Base-by-base conservation (phyloP, 257 asterid genomes). In the Penstemon barbatus region DNA sequence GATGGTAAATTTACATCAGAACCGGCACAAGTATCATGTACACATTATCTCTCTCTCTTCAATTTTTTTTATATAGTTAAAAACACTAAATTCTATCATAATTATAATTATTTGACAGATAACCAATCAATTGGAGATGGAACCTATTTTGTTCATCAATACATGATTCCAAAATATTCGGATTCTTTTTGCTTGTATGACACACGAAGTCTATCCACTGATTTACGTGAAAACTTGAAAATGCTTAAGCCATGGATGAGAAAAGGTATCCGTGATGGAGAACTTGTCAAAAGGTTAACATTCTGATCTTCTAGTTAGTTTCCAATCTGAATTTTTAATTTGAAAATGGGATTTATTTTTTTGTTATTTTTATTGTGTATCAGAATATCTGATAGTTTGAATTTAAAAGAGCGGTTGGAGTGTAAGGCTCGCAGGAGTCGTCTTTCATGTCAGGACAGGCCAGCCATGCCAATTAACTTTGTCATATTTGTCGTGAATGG, bases 11-110 rank as follows among this genome's bases (percentile, higher is more conserved):
- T 77, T 70, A 65, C 63, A 68, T 77, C 98, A 33, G 81, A 75
- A 65, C 85, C 95, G 73, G 97, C 98, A 7, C 96, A 86, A 84
- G 91, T 84, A 45, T 87, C 95, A 33, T 69, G 98, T 85, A 83
- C 5, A 53, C 59, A 25, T 18, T 45, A 18, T 74, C 56, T 15
- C 60, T 36, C 65, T 25, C 19, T 60, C 4, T 68, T 57, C 41
- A 15, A 44, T 7, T 66, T 3, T 50, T 13, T 40, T 49, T 11
- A 45, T 57, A 51, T 41, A 36, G 15, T 68, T 6, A 11, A 37
- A 13, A 37, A 6, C 33, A 19, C 41, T 19, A 15, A 5, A 5
- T 41, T 60, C 25, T 63, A 7, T 36, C 33, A 13, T 19, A 36
- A 10, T 13, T 5, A 62, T 44, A 66, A n/a, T 76, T 44, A 62